phyloP scores from a whole-genome alignment of 2,329 filamentous ascomycete species.

The Teratosphaeria epicoccoides region DNA sequence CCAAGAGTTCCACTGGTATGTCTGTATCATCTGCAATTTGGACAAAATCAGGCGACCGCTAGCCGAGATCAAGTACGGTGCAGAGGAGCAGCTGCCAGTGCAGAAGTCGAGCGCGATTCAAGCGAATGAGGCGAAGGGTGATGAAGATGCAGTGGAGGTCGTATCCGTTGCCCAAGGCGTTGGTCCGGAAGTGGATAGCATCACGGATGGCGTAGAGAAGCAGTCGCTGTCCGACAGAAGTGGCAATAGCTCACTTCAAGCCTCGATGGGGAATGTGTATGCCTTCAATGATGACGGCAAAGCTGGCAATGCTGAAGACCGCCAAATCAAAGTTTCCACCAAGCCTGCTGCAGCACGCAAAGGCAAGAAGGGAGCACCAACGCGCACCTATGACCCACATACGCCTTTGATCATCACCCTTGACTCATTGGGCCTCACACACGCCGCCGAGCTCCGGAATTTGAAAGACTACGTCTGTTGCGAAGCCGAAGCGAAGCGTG shows the following conservation, averaged over 20 bases:
- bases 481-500: slow-evolving; percentile 59
- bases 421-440: slow-evolving; percentile 65
- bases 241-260: background rate
- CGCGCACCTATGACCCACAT: slow-evolving; percentile 24
- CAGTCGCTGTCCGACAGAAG: slow-evolving; percentile 1
- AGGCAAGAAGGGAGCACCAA: slow-evolving; percentile 10
- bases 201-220: slow-evolving; percentile 3
- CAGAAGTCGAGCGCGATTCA: background rate
- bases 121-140: background rate
- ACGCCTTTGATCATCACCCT: slow-evolving; percentile 68
- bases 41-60: slow-evolving; percentile 44
- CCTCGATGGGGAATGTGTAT: slow-evolving; percentile 1
- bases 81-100: background rate
- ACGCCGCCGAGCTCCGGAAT: slow-evolving; percentile 52
- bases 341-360: background rate
- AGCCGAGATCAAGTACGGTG: slow-evolving; percentile 1
- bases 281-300: slow-evolving; percentile 9
- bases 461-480: slow-evolving; percentile 67
- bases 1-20: slow-evolving; percentile 77
- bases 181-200: background rate
- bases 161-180: background rate
- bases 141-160: background rate
- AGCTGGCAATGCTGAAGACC: background rate
- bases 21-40: slow-evolving; percentile 89
- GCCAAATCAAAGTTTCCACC: background rate